Evolutionary conservation across 352 stramenopile species (phyloP).

Genomic region (Phytophthora citrophthora): DNA sequence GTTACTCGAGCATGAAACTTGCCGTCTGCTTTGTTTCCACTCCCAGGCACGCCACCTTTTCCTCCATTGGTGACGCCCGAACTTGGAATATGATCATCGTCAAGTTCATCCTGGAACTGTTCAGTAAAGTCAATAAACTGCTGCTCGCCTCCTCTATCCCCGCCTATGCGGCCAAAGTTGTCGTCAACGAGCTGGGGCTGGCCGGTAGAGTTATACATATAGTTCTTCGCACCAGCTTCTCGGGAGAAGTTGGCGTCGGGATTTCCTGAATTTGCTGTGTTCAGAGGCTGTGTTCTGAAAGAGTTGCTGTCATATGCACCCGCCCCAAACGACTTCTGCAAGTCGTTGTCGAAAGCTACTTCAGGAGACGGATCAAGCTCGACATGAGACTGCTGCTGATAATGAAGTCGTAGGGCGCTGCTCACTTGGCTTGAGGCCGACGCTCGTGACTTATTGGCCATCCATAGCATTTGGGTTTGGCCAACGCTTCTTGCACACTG

Average conservation of each 20-base stretch:
- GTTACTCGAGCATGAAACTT: slow-evolving; percentile 79
- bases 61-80: slow-evolving; percentile 23
- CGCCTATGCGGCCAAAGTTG: slow-evolving; percentile 10
- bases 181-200: slow-evolving; percentile 11
- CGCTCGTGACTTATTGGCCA: slow-evolving; percentile 60
- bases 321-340: slow-evolving; percentile 12
- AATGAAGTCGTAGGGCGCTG: slow-evolving; percentile 23
- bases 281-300: background rate
- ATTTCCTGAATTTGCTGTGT: background rate
- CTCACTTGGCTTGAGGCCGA: slow-evolving; percentile 38
- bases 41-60: slow-evolving; percentile 19
- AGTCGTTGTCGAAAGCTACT: slow-evolving; percentile 4
- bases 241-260: background rate
- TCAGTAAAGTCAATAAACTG: slow-evolving; percentile 60
- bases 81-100: slow-evolving; percentile 16
- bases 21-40: slow-evolving; percentile 40
- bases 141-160: slow-evolving; percentile 25
- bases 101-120: slow-evolving; percentile 49
- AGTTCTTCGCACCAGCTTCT: slow-evolving; percentile 19
- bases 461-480: too few species aligned
- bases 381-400: slow-evolving; percentile 24
- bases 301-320: slow-evolving; percentile 2
- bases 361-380: slow-evolving; percentile 8
- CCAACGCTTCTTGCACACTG: slow-evolving; percentile 80
- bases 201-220: slow-evolving; percentile 28